Evolutionary conservation across 495 filamentous ascomycete genomes (phyloP).

Genomic region (Penicillium odoratum): DNA sequence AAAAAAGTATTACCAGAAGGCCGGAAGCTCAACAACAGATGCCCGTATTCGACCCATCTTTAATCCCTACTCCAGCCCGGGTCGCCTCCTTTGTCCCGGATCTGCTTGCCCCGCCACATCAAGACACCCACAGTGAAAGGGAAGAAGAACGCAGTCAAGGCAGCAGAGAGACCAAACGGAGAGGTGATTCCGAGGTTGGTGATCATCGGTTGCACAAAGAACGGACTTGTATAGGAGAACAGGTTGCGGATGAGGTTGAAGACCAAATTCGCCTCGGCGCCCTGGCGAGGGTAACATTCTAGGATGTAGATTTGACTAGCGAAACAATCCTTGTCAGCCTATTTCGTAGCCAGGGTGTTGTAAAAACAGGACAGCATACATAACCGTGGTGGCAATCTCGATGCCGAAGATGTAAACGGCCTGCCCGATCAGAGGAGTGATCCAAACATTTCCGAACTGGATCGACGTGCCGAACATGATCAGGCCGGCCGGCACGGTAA

Average conservation of each 20-base stretch:
- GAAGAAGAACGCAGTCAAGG: slow-evolving; percentile 6
- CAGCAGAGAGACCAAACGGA: slow-evolving; percentile 2
- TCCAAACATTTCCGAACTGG: slow-evolving; percentile 6
- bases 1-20: too few species aligned
- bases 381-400: slow-evolving; percentile 6
- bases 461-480: slow-evolving; percentile 7
- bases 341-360: too few species aligned
- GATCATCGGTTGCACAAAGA: slow-evolving; percentile 8
- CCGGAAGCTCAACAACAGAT: too few species aligned
- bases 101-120: slow-evolving; percentile 8
- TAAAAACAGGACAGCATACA: too few species aligned
- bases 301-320: slow-evolving; percentile 7
- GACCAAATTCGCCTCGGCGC: slow-evolving; percentile 7
- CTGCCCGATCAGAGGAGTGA: slow-evolving; percentile 6
- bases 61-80: slow-evolving; percentile 7
- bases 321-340: too few species aligned
- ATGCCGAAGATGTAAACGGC: slow-evolving; percentile 4
- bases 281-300: slow-evolving; percentile 9
- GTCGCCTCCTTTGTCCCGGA: slow-evolving; percentile 7
- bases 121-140: slow-evolving; percentile 7
- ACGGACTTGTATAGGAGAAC: slow-evolving; percentile 4
- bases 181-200: slow-evolving; percentile 1
- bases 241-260: slow-evolving; percentile 8
- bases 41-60: neutral
- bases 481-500: slow-evolving; percentile 1